Evolutionary conservation across 2,329 filamentous ascomycete species (phyloP).

Genomic region (Torrubiella hemipterigena): DNA sequence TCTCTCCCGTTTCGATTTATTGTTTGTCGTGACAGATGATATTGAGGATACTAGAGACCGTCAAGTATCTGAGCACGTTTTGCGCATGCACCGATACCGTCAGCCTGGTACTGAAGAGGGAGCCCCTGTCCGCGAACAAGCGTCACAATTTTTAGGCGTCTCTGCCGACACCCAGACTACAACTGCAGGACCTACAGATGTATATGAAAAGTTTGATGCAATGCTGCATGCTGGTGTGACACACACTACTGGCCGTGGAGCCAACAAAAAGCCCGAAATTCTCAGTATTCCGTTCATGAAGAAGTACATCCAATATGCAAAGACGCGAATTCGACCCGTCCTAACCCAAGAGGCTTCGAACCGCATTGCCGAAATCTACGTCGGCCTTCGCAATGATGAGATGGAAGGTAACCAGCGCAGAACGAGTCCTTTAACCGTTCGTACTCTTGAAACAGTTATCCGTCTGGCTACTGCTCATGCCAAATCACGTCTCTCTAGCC

Average conservation of each 20-base stretch:
- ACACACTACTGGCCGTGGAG: slow-evolving; percentile 59
- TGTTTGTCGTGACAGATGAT: slow-evolving; percentile 96
- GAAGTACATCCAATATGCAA: slow-evolving; percentile 98
- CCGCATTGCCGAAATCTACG: slow-evolving; percentile 83
- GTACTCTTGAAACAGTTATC: slow-evolving; percentile 96
- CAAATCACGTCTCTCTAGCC: slow-evolving; percentile 76
- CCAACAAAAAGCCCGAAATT: slow-evolving; percentile 70
- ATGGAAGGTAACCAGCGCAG: slow-evolving; percentile 87
- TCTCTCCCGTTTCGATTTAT: slow-evolving; percentile 92
- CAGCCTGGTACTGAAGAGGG: slow-evolving; percentile 89
- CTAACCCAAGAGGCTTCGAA: slow-evolving; percentile 86
- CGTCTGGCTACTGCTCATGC: slow-evolving; percentile 93
- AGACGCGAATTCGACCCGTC: slow-evolving; percentile 78
- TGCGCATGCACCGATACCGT: slow-evolving; percentile 94
- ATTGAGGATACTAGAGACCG: slow-evolving; percentile 90
- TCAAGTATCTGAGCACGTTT: slow-evolving; percentile 87
- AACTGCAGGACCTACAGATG: slow-evolving; percentile 66
- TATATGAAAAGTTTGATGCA: slow-evolving; percentile 91
- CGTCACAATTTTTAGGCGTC: slow-evolving; percentile 73
- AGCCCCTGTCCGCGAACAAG: slow-evolving; percentile 81
- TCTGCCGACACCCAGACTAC: slow-evolving; percentile 68
- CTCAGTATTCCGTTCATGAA: slow-evolving; percentile 97
- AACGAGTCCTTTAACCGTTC: slow-evolving; percentile 89
- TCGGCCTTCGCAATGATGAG: slow-evolving; percentile 87
- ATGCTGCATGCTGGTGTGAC: slow-evolving; percentile 92